Evolutionary conservation across 306 rosid species (phyloP), one percentile per base, ranked within the genome.

Genomic region (Cucumis hystrix): DNA sequence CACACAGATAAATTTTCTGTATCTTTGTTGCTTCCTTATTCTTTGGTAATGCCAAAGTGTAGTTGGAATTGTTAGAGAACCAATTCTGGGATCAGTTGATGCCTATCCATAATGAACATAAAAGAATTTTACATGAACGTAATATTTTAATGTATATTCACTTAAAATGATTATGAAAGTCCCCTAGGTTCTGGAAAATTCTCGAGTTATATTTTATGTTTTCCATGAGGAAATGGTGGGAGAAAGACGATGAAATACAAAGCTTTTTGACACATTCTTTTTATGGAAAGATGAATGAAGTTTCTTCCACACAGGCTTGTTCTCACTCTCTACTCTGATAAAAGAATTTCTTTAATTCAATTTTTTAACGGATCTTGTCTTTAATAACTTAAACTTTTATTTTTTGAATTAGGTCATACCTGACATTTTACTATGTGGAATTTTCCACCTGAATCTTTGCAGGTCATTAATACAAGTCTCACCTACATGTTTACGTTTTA

Each of bases 401-500:
- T 70, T 45, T 8, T 13, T 23, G 72, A 16, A 8, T 40, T 37
- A 37, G 21, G 68, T 15, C 16, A 20, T 41, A 20, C 28, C 30
- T 51, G 6, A 15, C 40, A 41, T 20, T 68, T 70, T 35, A 72
- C 23, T 49, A 71, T 28, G 61, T 49, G 23, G 20, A 72, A 16
- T 28, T 72, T 71, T 72, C 28, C 6, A 57, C 39, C 33, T 57
- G 54, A 55, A 37, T 75, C 68, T 39, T 37, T 25, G 28, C 41
- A 6, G n/a, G 69, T 79, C 62, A 5, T 56, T 75, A 59, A 21
- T 64, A 59, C 52, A 64, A 60, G 76, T 79, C 83, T 83, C 79
- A 82, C 56, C 33, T 75, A 52, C 78, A 57, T 73, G 68, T 75
- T 69, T 79, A 33, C 54, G 80, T 72, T 74, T 72, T 76, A 60